A percentile compares a stretch with the other conserved stretches of the same genome.
Evolutionary conservation across 2,329 filamentous ascomycete genomes (phyloP).

Genomic region (Biscogniauxia marginata): DNA sequence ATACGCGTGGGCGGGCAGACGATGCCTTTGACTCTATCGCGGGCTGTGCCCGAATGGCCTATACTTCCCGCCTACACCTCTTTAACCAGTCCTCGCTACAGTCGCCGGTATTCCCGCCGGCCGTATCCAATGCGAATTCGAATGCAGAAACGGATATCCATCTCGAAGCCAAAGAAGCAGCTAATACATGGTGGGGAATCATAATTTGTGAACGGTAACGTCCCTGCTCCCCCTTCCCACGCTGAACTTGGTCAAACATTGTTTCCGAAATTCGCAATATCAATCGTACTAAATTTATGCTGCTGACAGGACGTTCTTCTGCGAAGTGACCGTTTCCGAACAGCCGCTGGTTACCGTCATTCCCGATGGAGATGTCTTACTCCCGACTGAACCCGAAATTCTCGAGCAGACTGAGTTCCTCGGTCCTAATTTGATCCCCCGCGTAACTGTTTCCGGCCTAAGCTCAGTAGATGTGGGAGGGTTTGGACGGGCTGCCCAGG

Average conservation of each 20-base stretch:
- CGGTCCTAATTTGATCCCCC: neutral
- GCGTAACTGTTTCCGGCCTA: constrained; percentile 3
- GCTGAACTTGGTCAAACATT: no score
- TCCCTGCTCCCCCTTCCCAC: neutral
- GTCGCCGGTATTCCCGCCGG: no score
- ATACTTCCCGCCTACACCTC: no score
- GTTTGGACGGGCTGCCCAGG: constrained; percentile 24
- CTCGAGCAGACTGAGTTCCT: neutral
- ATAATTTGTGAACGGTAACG: constrained; percentile 29
- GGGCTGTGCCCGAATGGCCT: constrained; percentile 26
- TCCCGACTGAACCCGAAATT: constrained; percentile 14
- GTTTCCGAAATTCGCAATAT: neutral
- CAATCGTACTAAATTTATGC: no score
- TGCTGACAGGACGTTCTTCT: constrained; percentile 11
- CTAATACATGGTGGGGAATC: constrained; percentile 33
- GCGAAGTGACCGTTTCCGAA: constrained; percentile 11
- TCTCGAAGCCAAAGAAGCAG: constrained; percentile 18
- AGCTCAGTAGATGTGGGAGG: constrained; percentile 7
- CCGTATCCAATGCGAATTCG: constrained; percentile 11
- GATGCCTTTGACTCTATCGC: constrained; percentile 26
- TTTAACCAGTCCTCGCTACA: no score
- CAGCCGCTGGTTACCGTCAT: constrained; percentile 18
- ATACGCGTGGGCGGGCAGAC: constrained; percentile 18
- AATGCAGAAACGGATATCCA: neutral
- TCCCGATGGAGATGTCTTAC: constrained; percentile 3